phyloP scores from a whole-genome alignment of 192 early-diverging fungal genomes.

The Gonapodya sp. region DNA sequence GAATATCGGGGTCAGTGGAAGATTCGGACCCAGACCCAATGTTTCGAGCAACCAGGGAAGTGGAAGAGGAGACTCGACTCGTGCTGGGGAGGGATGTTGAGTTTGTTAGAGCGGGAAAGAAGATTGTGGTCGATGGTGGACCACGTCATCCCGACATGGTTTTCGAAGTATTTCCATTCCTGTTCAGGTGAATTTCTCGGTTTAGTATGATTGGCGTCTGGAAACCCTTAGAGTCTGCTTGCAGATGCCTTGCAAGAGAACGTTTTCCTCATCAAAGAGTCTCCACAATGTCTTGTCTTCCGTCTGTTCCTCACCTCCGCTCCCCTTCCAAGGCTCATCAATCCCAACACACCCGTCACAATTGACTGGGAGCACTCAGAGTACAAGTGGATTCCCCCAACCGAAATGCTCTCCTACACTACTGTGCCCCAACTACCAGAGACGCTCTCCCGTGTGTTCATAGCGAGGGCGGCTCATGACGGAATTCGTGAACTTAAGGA shows the following conservation, averaged over 20 bases:
- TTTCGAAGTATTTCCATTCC: not conserved
- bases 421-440: not conserved
- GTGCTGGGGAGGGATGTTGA: not conserved
- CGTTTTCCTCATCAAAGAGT: no score
- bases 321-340: not conserved
- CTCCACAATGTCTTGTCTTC: no score
- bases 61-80: not conserved
- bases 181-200: not conserved
- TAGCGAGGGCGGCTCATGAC: not conserved
- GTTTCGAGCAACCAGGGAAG: not conserved
- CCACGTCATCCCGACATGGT: not conserved
- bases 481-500: not conserved
- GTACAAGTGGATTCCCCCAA: not conserved
- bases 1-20: not conserved
- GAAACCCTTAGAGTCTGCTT: not conserved
- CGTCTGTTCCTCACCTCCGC: no score
- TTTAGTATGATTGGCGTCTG: not conserved
- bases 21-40: not conserved
- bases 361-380: not conserved
- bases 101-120: not conserved
- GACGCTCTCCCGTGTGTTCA: not conserved
- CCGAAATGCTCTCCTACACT: not conserved
- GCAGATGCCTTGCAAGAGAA: no score
- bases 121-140: not conserved
- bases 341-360: not conserved